phyloP scores from a whole-genome alignment of 768 basidiomycete genomes.

The Pleurotus salmoneostramineus region DNA sequence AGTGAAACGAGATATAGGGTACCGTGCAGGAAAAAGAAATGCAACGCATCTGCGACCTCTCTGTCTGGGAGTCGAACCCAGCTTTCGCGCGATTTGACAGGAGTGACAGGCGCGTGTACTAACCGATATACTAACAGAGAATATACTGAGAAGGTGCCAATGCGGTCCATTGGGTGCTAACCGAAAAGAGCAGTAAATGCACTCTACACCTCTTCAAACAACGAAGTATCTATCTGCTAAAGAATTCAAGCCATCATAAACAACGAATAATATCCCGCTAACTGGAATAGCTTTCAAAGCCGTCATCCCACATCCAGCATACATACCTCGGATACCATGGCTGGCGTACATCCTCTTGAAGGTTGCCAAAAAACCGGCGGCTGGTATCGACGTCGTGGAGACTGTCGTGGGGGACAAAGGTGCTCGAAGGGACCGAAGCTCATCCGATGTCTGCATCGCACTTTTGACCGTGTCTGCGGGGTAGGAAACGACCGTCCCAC shows the following conservation, averaged over 20 bases:
- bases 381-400: constrained; percentile 11
- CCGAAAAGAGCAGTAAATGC: not conserved
- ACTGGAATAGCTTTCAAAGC: constrained; percentile 82
- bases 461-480: constrained; percentile 96
- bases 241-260: constrained; percentile 74
- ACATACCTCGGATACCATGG: constrained; percentile 80
- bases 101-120: constrained; percentile 19
- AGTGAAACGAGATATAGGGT: not conserved
- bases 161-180: not conserved
- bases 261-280: constrained; percentile 89
- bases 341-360: constrained; percentile 67
- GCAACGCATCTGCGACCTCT: constrained; percentile 7
- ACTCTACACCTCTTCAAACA: not conserved
- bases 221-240: constrained; percentile 27
- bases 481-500: constrained; percentile 87
- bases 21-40: not conserved
- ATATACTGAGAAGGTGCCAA: not conserved
- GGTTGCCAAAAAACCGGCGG: constrained; percentile 48
- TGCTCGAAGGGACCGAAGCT: constrained; percentile 46
- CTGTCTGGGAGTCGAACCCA: constrained; percentile 21
- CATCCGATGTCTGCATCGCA: constrained; percentile 91
- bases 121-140: constrained; percentile 16
- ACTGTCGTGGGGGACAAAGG: constrained; percentile 30
- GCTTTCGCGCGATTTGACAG: constrained; percentile 14
- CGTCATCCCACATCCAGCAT: constrained; percentile 92